A percentile compares a stretch with the other conserved stretches of the same genome.
phyloP scores from a whole-genome alignment of 1,284 basidiomycete genomes.

The Papiliotrema nemorosa region DNA sequence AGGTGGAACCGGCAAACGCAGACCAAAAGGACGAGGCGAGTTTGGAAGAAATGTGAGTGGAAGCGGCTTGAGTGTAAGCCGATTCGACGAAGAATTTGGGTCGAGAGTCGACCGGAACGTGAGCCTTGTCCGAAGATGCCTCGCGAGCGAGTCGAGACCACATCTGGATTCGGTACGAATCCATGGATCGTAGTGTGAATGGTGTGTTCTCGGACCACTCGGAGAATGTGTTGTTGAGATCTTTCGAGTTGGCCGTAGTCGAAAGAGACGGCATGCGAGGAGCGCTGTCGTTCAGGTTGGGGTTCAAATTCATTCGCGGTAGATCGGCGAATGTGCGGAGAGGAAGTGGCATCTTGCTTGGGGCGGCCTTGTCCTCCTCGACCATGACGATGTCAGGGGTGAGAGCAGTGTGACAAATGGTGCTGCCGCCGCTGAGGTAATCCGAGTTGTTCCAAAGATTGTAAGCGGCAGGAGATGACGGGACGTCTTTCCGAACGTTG shows the following conservation, averaged over 20 bases:
- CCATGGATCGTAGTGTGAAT: slow-evolving; percentile 76
- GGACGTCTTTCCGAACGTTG: slow-evolving; percentile 79
- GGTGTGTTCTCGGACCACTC: slow-evolving; percentile 62
- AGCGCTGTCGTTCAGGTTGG: slow-evolving; percentile 57
- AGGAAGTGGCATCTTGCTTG: slow-evolving; percentile 10
- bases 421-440: slow-evolving; percentile 60
- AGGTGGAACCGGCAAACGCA: slow-evolving; percentile 41
- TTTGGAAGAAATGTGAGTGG: slow-evolving; percentile 45
- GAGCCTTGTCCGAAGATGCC: slow-evolving; percentile 42
- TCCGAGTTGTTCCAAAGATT: slow-evolving; percentile 53
- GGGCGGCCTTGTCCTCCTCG: not conserved
- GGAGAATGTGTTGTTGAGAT: slow-evolving; percentile 62
- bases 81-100: slow-evolving; percentile 47
- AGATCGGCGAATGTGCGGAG: slow-evolving; percentile 28
- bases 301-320: slow-evolving; percentile 69
- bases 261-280: slow-evolving; percentile 20
- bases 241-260: slow-evolving; percentile 40
- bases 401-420: slow-evolving; percentile 78
- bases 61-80: slow-evolving; percentile 27
- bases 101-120: slow-evolving; percentile 34
- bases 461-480: slow-evolving; percentile 48
- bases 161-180: slow-evolving; percentile 79
- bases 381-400: slow-evolving; percentile 59
- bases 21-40: slow-evolving; percentile 50
- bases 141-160: slow-evolving; percentile 73